These are phyloP conservation scores for Galeopsis tetrahit DNA, from an alignment of 257 asterid genomes.

Conservation along the genomic window DNA sequence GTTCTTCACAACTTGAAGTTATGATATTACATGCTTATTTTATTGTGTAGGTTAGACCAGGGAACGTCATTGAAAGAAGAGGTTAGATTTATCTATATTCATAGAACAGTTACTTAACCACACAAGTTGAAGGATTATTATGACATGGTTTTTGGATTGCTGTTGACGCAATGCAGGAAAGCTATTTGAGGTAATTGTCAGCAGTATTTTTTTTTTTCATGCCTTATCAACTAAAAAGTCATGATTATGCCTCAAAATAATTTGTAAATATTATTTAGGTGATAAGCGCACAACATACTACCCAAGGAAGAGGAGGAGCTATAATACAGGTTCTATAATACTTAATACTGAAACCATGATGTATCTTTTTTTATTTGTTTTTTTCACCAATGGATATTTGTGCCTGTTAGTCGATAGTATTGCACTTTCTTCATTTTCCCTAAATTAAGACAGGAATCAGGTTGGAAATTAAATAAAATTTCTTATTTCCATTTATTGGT, in stretches of 20 bases:
- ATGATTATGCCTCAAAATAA: slow-evolving; percentile 23
- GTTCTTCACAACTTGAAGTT: slow-evolving; percentile 20
- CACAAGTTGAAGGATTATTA: slow-evolving; percentile 32
- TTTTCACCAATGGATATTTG: background rate
- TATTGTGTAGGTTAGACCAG: slow-evolving; percentile 77
- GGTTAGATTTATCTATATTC: slow-evolving; percentile 52
- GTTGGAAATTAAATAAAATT: background rate
- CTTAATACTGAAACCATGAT: slow-evolving; percentile 13
- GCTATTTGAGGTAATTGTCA: slow-evolving; percentile 72
- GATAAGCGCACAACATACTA: slow-evolving; percentile 79
- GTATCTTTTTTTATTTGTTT: slow-evolving; percentile 15
- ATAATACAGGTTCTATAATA: slow-evolving; percentile 73
- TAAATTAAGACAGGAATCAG: slow-evolving; percentile 11
- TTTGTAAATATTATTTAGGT: slow-evolving; percentile 56
- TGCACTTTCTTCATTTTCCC: slow-evolving; percentile 5
- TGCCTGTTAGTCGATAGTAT: slow-evolving; percentile 3
- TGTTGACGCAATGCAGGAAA: slow-evolving; percentile 60
- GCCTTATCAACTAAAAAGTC: slow-evolving; percentile 1
- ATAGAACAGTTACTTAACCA: slow-evolving; percentile 27
- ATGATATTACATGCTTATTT: slow-evolving; percentile 26
- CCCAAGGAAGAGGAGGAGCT: slow-evolving; percentile 99
- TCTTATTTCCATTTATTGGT: slow-evolving; percentile 15
- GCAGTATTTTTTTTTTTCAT: background rate
- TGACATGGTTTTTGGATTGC: slow-evolving; percentile 40
- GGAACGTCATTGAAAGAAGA: slow-evolving; percentile 86